A percentile compares a stretch with the other conserved stretches of the same genome.
These are phyloP conservation scores for Cyclanthera cordifolia DNA, from an alignment of 306 rosid genomes.

Conservation along the genomic window DNA sequence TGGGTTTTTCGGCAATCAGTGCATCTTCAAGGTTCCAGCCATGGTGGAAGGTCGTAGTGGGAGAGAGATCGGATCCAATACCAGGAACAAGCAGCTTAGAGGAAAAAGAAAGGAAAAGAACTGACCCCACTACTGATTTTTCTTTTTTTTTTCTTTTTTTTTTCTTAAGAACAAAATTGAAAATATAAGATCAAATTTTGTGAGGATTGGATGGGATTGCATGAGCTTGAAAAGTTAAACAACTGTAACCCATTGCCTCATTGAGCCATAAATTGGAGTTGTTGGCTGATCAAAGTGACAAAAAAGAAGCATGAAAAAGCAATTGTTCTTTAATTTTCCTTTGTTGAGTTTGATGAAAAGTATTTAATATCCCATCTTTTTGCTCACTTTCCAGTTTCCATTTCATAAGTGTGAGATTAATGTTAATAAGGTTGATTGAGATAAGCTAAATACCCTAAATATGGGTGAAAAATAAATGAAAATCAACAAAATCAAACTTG, in stretches of 20 bases:
- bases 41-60: constrained; percentile 6
- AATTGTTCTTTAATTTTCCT: too few relatives aligned
- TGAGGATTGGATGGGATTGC: constrained; percentile 5
- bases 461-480: too few relatives aligned
- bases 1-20: not conserved
- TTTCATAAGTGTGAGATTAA: too few relatives aligned
- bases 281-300: not conserved
- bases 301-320: not conserved
- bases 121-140: not conserved
- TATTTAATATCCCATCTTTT: too few relatives aligned
- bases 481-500: too few relatives aligned
- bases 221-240: not conserved
- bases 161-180: not conserved
- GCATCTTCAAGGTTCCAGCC: not conserved
- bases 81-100: not conserved
- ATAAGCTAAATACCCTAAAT: too few relatives aligned
- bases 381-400: too few relatives aligned
- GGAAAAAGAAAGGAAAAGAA: not conserved
- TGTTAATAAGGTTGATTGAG: too few relatives aligned
- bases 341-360: too few relatives aligned
- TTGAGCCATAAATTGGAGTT: constrained; percentile 6
- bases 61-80: constrained; percentile 16
- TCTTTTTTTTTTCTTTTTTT: not conserved
- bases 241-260: constrained; percentile 5
- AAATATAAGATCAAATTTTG: not conserved